phyloP scores from a whole-genome alignment of 2,329 filamentous ascomycete genomes.

The Pseudocercospora fijiensis region DNA sequence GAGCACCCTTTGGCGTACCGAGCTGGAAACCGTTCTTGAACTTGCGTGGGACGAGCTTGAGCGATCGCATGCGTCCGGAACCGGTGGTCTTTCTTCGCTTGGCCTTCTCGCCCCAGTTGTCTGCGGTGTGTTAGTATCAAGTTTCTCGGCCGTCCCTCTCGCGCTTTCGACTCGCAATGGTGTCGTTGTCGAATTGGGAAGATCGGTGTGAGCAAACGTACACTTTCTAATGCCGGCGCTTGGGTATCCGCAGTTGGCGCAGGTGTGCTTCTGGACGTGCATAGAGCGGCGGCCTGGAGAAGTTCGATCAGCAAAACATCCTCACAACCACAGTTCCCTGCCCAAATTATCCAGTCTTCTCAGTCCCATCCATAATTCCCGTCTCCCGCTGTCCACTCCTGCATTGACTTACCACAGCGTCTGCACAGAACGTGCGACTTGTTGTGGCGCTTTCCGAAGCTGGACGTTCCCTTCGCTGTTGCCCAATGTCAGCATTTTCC shows the following conservation, averaged over 20 bases:
- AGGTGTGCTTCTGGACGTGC: constrained; percentile 99
- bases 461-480: constrained; percentile 69
- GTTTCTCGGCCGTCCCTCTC: not conserved
- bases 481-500: constrained; percentile 11
- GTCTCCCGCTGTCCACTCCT: constrained; percentile 9
- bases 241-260: constrained; percentile 93
- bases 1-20: constrained; percentile 80
- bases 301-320: constrained; percentile 32
- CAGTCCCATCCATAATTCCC: constrained; percentile 8
- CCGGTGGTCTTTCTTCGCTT: constrained; percentile 99
- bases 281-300: constrained; percentile 82
- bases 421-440: constrained; percentile 98
- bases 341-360: constrained; percentile 6
- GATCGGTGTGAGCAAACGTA: constrained; percentile 58
- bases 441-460: constrained; percentile 84
- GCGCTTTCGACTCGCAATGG: not conserved
- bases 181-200: constrained; percentile 8
- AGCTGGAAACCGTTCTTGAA: constrained; percentile 98
- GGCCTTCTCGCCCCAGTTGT: constrained; percentile 99
- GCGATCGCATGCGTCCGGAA: constrained; percentile 91
- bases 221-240: constrained; percentile 97
- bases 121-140: constrained; percentile 40
- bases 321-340: not conserved
- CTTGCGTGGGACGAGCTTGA: constrained; percentile 86
- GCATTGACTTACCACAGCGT: constrained; percentile 80